Conservation (phyloP, 208 protist genomes). For the Acanthamoeba healyi region DNA sequence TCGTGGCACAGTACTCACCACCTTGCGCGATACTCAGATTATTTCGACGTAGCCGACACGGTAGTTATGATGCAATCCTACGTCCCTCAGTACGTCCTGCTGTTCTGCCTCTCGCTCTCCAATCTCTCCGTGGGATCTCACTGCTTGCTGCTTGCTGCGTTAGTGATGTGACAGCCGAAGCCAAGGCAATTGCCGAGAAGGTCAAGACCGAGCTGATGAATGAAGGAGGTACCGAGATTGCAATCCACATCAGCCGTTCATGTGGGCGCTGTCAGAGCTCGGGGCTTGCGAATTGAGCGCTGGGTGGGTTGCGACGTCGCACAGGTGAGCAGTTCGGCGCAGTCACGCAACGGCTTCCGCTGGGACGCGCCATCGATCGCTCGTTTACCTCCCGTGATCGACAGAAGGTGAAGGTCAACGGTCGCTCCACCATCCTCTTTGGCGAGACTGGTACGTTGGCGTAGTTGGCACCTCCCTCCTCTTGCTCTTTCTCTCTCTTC, state of each 20-base stretch:
- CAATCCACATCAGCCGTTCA: too few relatives aligned
- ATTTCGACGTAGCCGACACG: slow-evolving; percentile 93
- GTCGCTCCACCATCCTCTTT: slow-evolving; percentile 85
- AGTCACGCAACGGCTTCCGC: not conserved
- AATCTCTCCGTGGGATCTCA: too few relatives aligned
- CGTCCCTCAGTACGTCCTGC: slow-evolving; percentile 32
- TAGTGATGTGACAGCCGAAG: slow-evolving; percentile 90
- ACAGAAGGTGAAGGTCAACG: slow-evolving; percentile 88
- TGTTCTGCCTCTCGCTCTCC: too few relatives aligned
- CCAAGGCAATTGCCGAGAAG: slow-evolving; percentile 86
- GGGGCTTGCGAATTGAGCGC: too few relatives aligned
- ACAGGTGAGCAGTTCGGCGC: slow-evolving; percentile 19
- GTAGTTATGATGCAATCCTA: slow-evolving; percentile 94
- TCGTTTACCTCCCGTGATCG: slow-evolving; percentile 69
- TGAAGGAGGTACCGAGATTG: slow-evolving; percentile 28
- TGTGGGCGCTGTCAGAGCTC: too few relatives aligned
- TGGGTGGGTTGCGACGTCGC: too few relatives aligned
- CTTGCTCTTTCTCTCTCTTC: not conserved
- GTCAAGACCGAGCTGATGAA: slow-evolving; percentile 27
- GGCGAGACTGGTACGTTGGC: slow-evolving; percentile 35
- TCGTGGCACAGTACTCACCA: not conserved
- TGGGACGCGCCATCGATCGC: slow-evolving; percentile 32
- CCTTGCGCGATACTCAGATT: slow-evolving; percentile 83
- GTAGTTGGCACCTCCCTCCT: not conserved
- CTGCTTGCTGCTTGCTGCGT: too few relatives aligned